Percentiles rank a stretch among this genome's conserved stretches.
Evolutionary conservation across 306 rosid genomes (phyloP).

Genomic region (Cotoneaster glaucophyllus): DNA sequence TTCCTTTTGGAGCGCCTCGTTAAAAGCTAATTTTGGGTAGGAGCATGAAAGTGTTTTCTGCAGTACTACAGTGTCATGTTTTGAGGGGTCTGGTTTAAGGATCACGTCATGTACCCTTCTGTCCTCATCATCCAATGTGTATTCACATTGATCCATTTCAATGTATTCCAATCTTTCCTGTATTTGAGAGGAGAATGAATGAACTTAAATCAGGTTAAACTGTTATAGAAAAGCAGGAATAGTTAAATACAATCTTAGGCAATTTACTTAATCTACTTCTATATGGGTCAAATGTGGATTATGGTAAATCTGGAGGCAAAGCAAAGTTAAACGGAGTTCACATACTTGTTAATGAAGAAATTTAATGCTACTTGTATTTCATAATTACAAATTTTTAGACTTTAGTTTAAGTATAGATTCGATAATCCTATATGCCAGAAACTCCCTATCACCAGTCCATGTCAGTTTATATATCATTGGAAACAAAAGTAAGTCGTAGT

Average conservation of each 20-base stretch:
- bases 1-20: slow-evolving; percentile 75
- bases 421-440: not conserved
- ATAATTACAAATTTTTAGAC: not conserved
- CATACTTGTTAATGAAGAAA: not conserved
- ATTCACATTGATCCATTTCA: slow-evolving; percentile 85
- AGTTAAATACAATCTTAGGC: slow-evolving; percentile 2
- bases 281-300: slow-evolving; percentile 4
- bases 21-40: slow-evolving; percentile 79
- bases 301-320: not conserved
- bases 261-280: not conserved
- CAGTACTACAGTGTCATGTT: slow-evolving; percentile 58
- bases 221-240: not conserved
- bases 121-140: slow-evolving; percentile 96
- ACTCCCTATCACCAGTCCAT: not conserved
- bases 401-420: not conserved
- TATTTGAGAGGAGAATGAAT: slow-evolving; percentile 11
- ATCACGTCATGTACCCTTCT: slow-evolving; percentile 76
- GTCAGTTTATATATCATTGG: not conserved
- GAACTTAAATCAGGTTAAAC: slow-evolving; percentile 14
- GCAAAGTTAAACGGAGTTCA: slow-evolving; percentile 2
- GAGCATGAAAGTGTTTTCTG: slow-evolving; percentile 93
- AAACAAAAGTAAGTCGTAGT: not conserved
- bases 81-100: slow-evolving; percentile 78
- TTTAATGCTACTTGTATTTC: not conserved
- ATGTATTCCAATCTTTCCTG: slow-evolving; percentile 93